These are phyloP conservation scores for Salvia sclarea DNA, from an alignment of 305 asterid genomes.

Conservation along the genomic window DNA sequence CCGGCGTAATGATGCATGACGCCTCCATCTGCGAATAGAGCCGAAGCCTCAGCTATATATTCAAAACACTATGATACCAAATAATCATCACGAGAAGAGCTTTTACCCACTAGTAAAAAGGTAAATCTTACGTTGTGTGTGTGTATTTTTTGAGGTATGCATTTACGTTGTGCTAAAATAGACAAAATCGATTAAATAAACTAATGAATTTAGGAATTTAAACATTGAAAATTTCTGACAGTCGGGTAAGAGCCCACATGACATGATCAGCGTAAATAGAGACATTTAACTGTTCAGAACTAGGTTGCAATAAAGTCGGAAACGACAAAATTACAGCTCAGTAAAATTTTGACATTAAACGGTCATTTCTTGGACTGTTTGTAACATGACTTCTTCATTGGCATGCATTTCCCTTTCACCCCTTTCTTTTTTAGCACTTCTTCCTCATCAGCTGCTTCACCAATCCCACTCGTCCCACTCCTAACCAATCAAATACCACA, in stretches of 20 bases:
- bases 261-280: not conserved
- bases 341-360: not conserved
- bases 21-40: too few species aligned
- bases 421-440: slow-evolving; percentile 43
- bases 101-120: too few species aligned
- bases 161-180: too few species aligned
- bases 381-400: slow-evolving; percentile 50
- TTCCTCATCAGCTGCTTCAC: slow-evolving; percentile 41
- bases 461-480: slow-evolving; percentile 43
- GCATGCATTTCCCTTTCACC: slow-evolving; percentile 70
- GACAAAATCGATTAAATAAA: too few species aligned
- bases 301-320: slow-evolving; percentile 3
- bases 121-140: too few species aligned
- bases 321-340: not conserved
- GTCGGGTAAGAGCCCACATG: not conserved
- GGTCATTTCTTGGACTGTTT: slow-evolving; percentile 55
- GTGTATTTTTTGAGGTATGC: too few species aligned
- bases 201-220: too few species aligned
- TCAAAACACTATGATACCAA: too few species aligned
- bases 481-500: slow-evolving; percentile 32
- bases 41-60: too few species aligned
- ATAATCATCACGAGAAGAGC: too few species aligned
- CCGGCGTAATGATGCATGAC: too few species aligned
- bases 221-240: not conserved
- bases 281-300: slow-evolving; percentile 10